These are phyloP conservation scores for Poronia punctata DNA, from an alignment of 495 filamentous ascomycete genomes.

Conservation along the genomic window DNA sequence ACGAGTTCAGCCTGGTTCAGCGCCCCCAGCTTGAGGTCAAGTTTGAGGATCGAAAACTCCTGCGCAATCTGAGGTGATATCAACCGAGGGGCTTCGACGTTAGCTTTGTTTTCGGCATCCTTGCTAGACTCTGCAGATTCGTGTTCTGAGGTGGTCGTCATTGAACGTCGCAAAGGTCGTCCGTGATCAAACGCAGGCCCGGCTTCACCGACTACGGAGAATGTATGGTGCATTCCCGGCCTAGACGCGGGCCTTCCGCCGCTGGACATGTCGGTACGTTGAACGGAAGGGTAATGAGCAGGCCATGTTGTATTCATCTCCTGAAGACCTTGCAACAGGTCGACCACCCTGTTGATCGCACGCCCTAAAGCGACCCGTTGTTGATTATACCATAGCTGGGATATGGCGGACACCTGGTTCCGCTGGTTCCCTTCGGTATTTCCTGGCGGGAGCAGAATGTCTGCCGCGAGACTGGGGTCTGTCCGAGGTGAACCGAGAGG, in stretches of 20 bases:
- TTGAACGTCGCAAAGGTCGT: constrained; percentile 60
- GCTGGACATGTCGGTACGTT: constrained; percentile 45
- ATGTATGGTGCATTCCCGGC: constrained; percentile 49
- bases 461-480: constrained; percentile 24
- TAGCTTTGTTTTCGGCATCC: constrained; percentile 48
- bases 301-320: constrained; percentile 89
- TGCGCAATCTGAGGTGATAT: constrained; percentile 91
- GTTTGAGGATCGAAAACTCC: constrained; percentile 89
- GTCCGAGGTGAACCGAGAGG: constrained; percentile 35
- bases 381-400: constrained; percentile 67
- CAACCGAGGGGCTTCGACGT: constrained; percentile 62
- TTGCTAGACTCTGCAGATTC: constrained; percentile 65
- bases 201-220: constrained; percentile 35
- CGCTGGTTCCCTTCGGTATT: constrained; percentile 30
- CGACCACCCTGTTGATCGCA: constrained; percentile 75
- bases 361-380: constrained; percentile 80
- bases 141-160: constrained; percentile 59
- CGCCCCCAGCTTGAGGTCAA: constrained; percentile 85
- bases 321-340: constrained; percentile 70
- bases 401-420: constrained; percentile 39
- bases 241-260: constrained; percentile 32
- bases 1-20: constrained; percentile 84
- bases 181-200: constrained; percentile 20
- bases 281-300: constrained; percentile 86
- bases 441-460: constrained; percentile 38